These are phyloP conservation scores for Solanum chmielewskii DNA, from an alignment of 257 asterid genomes.

Conservation along the genomic window DNA sequence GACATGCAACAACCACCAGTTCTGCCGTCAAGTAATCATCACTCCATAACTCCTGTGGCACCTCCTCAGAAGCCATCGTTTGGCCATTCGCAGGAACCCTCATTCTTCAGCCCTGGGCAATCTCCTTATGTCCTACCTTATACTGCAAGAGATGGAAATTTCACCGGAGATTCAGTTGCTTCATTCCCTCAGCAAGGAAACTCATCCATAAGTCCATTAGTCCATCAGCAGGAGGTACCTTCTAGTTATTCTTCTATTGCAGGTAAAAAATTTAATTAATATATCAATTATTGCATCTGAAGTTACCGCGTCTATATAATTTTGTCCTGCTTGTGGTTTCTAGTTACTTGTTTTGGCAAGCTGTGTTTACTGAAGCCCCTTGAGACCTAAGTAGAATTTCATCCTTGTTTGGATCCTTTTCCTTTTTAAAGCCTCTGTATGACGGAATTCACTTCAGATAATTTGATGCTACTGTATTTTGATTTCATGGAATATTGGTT, in stretches of 20 bases:
- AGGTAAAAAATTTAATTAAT: constrained; percentile 69
- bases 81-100: constrained; percentile 38
- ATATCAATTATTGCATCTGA: constrained; percentile 33
- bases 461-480: background rate
- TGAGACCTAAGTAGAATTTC: background rate
- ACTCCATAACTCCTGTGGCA: constrained; percentile 28
- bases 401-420: background rate
- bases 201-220: constrained; percentile 49
- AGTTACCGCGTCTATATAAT: constrained; percentile 9
- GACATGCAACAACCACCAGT: constrained; percentile 24
- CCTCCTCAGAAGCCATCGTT: constrained; percentile 22
- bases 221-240: constrained; percentile 99
- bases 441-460: background rate
- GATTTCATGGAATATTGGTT: background rate
- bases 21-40: constrained; percentile 43
- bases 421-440: background rate
- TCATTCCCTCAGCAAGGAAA: constrained; percentile 40
- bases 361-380: background rate
- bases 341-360: background rate
- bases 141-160: constrained; percentile 46
- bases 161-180: constrained; percentile 41
- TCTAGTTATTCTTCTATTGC: constrained; percentile 99
- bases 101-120: constrained; percentile 33
- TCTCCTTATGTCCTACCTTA: constrained; percentile 34
- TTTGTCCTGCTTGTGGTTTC: background rate